Base-by-base conservation (phyloP, 2,329 filamentous ascomycete species). In the Emmonsiellopsis sp. region DNA sequence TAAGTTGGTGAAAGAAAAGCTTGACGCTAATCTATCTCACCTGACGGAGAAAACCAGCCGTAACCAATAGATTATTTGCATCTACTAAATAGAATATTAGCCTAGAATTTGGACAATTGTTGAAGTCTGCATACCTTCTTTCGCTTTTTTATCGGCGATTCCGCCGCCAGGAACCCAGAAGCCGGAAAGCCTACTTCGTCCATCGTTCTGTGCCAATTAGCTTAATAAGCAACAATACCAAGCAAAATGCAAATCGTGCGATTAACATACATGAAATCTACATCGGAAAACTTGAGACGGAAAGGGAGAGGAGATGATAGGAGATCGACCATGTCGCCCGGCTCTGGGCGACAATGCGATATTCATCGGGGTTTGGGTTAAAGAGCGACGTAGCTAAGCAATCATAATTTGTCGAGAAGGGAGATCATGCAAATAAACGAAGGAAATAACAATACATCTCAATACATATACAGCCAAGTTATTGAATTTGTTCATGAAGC, bases 101-200 rank as follows among this genome's bases (percentile, higher is more conserved):
- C 30, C 16, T 50, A 7, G 13, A 26, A 20, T 9, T 32, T n/a
- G 44, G 20, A 26, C 15, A 45, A 43, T 26, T 13, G 5, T 30
- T 9, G 15, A 31, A 35, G 13, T 10, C 41, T 15, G n/a, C 40
- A 44, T 60, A 71, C 68, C 67, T 60, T 65, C 68, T 53, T 63
- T 81, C 51, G 78, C 75, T 41, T 76, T 74, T 55, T 74, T 73
- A 42, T 73, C 70, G 5, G 83, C 76, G 52, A 87, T 81, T 7
- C 86, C 84, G 43, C 85, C 84, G 0, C 85, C 87, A 2, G 90
- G 89, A 31, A 84, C 77, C 89, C 91, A 96, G 69, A 90, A 80
- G 45, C 77, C 83, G 3, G 89, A 92, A 8, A 92, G 69, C 58
- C 85, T 76, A 62, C 73, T 77, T 58, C 81, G 73, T 45, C 76